phyloP scores from a whole-genome alignment of 257 asterid species.

The Ilex aquifolium region DNA sequence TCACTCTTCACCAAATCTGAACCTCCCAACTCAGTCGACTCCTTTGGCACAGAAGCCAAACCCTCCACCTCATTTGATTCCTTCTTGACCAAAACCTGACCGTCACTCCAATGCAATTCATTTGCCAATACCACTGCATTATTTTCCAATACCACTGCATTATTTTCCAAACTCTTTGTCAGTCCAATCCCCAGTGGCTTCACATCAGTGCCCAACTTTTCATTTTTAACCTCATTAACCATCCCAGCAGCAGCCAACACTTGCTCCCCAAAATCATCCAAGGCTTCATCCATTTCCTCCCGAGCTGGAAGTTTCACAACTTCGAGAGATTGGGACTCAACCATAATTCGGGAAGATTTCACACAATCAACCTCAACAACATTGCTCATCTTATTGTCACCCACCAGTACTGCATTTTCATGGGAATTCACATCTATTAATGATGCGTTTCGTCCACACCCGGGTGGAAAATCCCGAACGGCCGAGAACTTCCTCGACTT shows the following conservation, averaged over 20 bases:
- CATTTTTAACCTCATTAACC: slow-evolving; percentile 9
- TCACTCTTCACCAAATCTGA: background rate
- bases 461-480: slow-evolving; percentile 55
- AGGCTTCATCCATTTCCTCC: slow-evolving; percentile 20
- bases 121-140: slow-evolving; percentile 19
- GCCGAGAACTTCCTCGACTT: slow-evolving; percentile 70
- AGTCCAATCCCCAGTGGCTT: slow-evolving; percentile 23
- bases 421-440: slow-evolving; percentile 9
- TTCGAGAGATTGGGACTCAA: slow-evolving; percentile 20
- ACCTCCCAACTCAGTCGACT: slow-evolving; percentile 13
- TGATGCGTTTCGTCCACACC: slow-evolving; percentile 48
- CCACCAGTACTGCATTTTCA: slow-evolving; percentile 18
- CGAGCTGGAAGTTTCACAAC: slow-evolving; percentile 13
- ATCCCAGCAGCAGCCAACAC: slow-evolving; percentile 17
- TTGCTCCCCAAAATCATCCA: slow-evolving; percentile 37
- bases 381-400: slow-evolving; percentile 11
- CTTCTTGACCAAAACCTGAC: background rate
- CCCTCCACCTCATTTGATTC: no score
- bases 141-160: no score
- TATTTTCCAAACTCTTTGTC: no score
- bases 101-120: slow-evolving; percentile 10
- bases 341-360: slow-evolving; percentile 20
- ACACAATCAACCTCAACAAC: slow-evolving; percentile 14
- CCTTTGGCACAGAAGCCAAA: background rate
- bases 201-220: slow-evolving; percentile 12